Conservation (phyloP, 2,329 filamentous ascomycete species). For the Salinomyces thailandicus region DNA sequence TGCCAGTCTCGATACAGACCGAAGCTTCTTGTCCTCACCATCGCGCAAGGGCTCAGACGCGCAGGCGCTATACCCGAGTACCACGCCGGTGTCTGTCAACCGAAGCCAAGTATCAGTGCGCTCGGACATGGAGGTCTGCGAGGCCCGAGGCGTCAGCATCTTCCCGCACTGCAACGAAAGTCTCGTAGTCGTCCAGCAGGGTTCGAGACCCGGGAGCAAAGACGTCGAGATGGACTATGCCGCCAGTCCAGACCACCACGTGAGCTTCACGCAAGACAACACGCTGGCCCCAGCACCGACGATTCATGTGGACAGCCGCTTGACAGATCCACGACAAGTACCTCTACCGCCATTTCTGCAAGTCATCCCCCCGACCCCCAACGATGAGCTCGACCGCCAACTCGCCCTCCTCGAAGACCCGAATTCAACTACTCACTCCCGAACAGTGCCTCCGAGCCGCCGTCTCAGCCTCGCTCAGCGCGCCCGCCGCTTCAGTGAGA, state of each 20-base stretch:
- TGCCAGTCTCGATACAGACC: constrained; percentile 1
- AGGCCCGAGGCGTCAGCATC: constrained; percentile 50
- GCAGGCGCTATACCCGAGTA: constrained; percentile 13
- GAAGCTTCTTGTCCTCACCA: constrained; percentile 5
- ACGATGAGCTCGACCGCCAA: constrained; percentile 35
- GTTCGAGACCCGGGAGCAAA: constrained; percentile 7
- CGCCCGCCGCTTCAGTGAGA: constrained; percentile 37
- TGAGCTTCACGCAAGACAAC: neutral
- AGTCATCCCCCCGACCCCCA: constrained; percentile 45
- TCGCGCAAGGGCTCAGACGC: constrained; percentile 16
- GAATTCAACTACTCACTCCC: neutral
- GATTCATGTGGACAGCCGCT: constrained; percentile 39
- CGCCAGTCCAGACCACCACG: neutral
- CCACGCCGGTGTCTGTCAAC: constrained; percentile 18
- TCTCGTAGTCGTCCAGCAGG: constrained; percentile 52
- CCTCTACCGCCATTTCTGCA: constrained; percentile 47
- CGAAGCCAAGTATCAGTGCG: constrained; percentile 19
- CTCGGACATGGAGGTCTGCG: constrained; percentile 42
- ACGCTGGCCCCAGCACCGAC: constrained; percentile 1
- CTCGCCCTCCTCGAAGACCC: constrained; percentile 15
- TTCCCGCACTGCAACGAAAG: constrained; percentile 55
- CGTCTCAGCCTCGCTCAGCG: constrained; percentile 33
- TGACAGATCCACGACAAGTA: constrained; percentile 48
- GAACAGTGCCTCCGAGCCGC: constrained; percentile 24
- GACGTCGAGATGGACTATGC: neutral